Base-by-base conservation (phyloP, 352 stramenopile genomes). In the Globisporangium irregulare region DNA sequence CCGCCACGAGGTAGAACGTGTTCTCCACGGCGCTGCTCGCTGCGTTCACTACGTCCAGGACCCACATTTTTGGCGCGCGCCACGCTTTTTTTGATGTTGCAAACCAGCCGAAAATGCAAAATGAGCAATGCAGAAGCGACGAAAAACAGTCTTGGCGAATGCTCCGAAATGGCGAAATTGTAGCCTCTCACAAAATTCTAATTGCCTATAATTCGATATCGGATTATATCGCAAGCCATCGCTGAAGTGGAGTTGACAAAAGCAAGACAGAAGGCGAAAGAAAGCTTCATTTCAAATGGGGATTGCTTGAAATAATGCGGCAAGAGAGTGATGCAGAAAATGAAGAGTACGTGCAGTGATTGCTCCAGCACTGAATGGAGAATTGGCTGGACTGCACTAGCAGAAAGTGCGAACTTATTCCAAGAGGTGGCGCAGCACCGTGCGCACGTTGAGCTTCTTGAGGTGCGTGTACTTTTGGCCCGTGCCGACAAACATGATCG, bases 391-490 rank as follows among this genome's bases (percentile, higher is more conserved):
- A 18, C 12, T 43, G 36, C 3, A 43, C 41, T 20, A 18, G 41
- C 12, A 4, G 6, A 18, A 48, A 48, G 0, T 22, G 29, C 25
- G 50, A 18, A 24, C 27, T 68, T 94, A 98, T 70, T 91, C 77
- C 68, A 99, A 94, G 4, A 99, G 78, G 69, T 95, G 92, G 68
- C 98, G 94, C 50, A 99, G 80, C n/a, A 99, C 94, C 22, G 93
- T 97, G 68, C 86, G 85, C 46, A 98, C 96, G 76, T 98, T 98
- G 51, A 99, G 85, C 73, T 98, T 98, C 84, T 99, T 98, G 60
- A 99, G 77, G 75, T 99, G 97, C 73, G 98, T 99, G 86, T 99
- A 99, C 82, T 99, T 99, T 79, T 99, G 98, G 20, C 98, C 98
- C 32, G 97, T 99, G 62, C 98, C 98, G 41, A 99, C 95, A 81